These are phyloP conservation scores for Dryadomyces quercivorus DNA, from an alignment of 2,329 filamentous ascomycete genomes.

Conservation along the genomic window DNA sequence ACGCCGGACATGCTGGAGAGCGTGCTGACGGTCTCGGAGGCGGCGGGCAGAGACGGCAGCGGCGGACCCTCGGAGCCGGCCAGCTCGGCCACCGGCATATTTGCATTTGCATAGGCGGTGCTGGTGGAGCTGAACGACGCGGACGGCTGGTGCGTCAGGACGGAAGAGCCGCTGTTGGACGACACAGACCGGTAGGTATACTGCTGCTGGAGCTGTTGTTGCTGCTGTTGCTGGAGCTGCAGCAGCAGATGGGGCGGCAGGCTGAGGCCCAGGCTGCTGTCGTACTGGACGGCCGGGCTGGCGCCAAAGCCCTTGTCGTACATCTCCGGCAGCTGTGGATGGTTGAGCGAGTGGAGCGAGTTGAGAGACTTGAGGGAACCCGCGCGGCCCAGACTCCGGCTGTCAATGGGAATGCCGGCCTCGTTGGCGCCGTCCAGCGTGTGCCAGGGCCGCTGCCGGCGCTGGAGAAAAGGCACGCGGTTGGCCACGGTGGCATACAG, in stretches of 20 bases:
- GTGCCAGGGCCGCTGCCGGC: constrained; percentile 15
- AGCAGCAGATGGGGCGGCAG: neutral
- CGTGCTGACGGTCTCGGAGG: too few relatives aligned
- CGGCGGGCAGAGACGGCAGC: too few relatives aligned
- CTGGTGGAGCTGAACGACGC: neutral
- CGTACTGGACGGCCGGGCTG: constrained; percentile 4
- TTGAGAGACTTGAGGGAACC: too few relatives aligned
- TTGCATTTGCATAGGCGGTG: neutral
- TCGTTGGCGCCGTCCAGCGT: constrained; percentile 17
- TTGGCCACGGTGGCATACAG: constrained; percentile 13
- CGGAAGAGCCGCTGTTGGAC: neutral
- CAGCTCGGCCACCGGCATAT: neutral
- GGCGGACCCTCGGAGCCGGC: too few relatives aligned
- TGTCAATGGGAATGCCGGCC: neutral
- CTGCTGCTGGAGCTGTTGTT: neutral
- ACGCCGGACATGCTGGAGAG: too few relatives aligned
- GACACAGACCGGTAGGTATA: neutral
- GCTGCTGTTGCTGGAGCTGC: constrained; percentile 1
- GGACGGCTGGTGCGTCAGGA: too few relatives aligned
- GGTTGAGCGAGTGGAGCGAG: neutral
- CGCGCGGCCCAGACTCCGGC: neutral
- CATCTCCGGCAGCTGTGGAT: neutral
- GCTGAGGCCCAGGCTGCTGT: constrained; percentile 13
- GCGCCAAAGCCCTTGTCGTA: neutral
- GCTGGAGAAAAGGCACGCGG: constrained; percentile 23